A percentile compares a stretch with the other conserved stretches of the same genome.
These are phyloP conservation scores for Botryotinia globosa DNA, from an alignment of 2,329 filamentous ascomycete species.

Conservation along the genomic window DNA sequence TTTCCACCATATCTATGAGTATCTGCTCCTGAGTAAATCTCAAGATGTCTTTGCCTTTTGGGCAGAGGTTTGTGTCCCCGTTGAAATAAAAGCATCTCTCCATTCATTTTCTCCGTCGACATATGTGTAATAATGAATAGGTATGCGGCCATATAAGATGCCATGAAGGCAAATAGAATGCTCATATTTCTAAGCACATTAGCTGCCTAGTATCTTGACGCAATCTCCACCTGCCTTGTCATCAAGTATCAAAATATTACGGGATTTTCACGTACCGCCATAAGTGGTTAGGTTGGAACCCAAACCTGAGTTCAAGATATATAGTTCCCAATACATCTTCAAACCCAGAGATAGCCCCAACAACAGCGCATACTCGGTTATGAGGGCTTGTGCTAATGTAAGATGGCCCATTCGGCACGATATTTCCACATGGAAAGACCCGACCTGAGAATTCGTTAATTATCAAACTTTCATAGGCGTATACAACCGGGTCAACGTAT, in stretches of 20 bases:
- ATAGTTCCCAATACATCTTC: slow-evolving; percentile 47
- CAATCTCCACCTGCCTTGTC: too few relatives aligned
- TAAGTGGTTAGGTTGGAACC: slow-evolving; percentile 56
- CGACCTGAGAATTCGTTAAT: slow-evolving; percentile 69
- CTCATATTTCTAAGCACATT: slow-evolving; percentile 53
- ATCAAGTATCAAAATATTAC: too few relatives aligned
- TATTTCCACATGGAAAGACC: slow-evolving; percentile 29
- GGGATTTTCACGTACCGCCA: slow-evolving; percentile 49
- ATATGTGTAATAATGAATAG: slow-evolving; percentile 62
- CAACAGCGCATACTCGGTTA: slow-evolving; percentile 51
- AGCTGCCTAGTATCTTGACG: background rate
- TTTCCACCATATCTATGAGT: slow-evolving; percentile 22
- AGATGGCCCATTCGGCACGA: slow-evolving; percentile 26
- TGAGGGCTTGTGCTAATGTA: slow-evolving; percentile 24
- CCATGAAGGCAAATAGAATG: slow-evolving; percentile 62
- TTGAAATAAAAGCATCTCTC: slow-evolving; percentile 72
- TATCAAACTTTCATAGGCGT: slow-evolving; percentile 77
- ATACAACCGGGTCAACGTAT: slow-evolving; percentile 60
- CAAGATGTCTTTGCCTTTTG: slow-evolving; percentile 14
- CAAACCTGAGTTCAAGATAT: slow-evolving; percentile 54
- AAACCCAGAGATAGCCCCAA: slow-evolving; percentile 56
- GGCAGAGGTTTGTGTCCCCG: slow-evolving; percentile 53
- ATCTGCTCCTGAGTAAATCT: slow-evolving; percentile 20
- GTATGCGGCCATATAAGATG: slow-evolving; percentile 61
- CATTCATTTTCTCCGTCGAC: slow-evolving; percentile 68